Percentiles rank a stretch among this genome's conserved stretches.
phyloP scores from a whole-genome alignment of 768 basidiomycete species.

The Termitomyces sp. region DNA sequence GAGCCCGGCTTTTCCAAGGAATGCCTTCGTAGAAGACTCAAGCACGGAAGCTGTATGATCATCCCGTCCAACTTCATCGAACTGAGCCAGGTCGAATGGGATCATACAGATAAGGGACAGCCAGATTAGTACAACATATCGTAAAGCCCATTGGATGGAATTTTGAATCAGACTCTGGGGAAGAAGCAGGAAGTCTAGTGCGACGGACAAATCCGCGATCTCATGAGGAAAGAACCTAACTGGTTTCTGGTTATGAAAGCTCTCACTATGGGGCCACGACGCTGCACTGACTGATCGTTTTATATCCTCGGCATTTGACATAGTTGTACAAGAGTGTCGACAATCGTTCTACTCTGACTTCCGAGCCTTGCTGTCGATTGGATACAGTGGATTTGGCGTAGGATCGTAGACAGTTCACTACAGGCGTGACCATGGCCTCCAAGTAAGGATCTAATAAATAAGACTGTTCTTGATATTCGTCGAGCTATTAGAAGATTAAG shows the following conservation, averaged over 20 bases:
- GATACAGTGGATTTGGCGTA: conserved; percentile 42
- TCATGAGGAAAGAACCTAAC: conserved; percentile 95
- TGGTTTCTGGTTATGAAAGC: conserved; percentile 29
- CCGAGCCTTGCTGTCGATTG: conserved; percentile 25
- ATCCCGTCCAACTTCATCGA: conserved; percentile 57
- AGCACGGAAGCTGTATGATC: conserved; percentile 55
- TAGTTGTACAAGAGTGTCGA: conserved; percentile 71
- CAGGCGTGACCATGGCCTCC: conserved; percentile 73
- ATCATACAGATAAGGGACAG: conserved; percentile 92
- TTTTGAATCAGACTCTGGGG: conserved; percentile 39
- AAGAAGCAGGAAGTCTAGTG: conserved; percentile 58
- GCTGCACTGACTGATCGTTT: conserved; percentile 74
- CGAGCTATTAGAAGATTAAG: conserved; percentile 49
- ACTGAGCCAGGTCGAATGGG: conserved; percentile 87
- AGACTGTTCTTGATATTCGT: conserved; percentile 89
- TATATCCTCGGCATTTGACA: conserved; percentile 86
- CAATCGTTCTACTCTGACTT: conserved; percentile 45
- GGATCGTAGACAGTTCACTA: conserved; percentile 58
- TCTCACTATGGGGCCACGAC: not conserved
- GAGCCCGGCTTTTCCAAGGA: conserved; percentile 67
- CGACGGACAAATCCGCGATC: conserved; percentile 74
- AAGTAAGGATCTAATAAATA: conserved; percentile 90
- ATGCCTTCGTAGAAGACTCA: conserved; percentile 53
- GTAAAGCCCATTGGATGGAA: conserved; percentile 66
- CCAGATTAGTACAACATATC: conserved; percentile 87